Evolutionary conservation across 169 alveolate genomes (phyloP), one percentile per base, ranked within the genome.

Genomic region (Cyclospora cayetanensis): DNA sequence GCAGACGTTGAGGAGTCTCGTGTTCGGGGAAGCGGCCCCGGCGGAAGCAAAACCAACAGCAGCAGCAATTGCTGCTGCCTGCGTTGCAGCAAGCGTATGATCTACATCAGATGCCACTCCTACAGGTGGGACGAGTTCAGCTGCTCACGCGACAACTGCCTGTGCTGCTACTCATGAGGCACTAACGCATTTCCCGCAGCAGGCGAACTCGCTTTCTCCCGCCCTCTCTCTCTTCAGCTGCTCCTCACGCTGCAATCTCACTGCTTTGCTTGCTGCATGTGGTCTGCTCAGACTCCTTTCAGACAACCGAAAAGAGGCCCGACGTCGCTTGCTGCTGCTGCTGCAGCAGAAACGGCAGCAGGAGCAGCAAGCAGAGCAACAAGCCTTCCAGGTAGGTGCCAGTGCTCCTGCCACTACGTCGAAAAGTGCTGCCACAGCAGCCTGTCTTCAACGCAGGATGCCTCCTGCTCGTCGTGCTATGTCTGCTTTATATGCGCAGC

Each of bases 1-100:
- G 79, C 79, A 9, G 79, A 66, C 35, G 50, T 66, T 1, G 12
- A n/a, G 1, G 79, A 66, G n/a, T 31, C 79, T 4, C 27, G 9
- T 34, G 79, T 29, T 2, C 27, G 79, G 20, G 79, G 79, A 9
- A 37, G 79, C 15, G 79, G 79, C 27, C 79, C 43, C 12, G 79
- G 79, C 25, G 79, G 79, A 41, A 66, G 79, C 79, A 66, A 22
- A 31, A 18, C 22, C n/a, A 31, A 29, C 27, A 66, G 79, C 79
- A 31, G 79, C 79, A 66, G 79, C 79, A 66, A 66, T 63, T 63
- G 74, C 74, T 63, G 74, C 74, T 63, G 74, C 74, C 1, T 1
- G 39, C 37, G 31, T 39, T 63, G 37, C 37, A 22, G 12, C 27
- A 0, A 18, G 42, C 35, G 4, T 42, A 65, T 0, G 77, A 12